Evolutionary conservation across 2,329 filamentous ascomycete genomes (phyloP).

Genomic region (Monosporascus sp.): DNA sequence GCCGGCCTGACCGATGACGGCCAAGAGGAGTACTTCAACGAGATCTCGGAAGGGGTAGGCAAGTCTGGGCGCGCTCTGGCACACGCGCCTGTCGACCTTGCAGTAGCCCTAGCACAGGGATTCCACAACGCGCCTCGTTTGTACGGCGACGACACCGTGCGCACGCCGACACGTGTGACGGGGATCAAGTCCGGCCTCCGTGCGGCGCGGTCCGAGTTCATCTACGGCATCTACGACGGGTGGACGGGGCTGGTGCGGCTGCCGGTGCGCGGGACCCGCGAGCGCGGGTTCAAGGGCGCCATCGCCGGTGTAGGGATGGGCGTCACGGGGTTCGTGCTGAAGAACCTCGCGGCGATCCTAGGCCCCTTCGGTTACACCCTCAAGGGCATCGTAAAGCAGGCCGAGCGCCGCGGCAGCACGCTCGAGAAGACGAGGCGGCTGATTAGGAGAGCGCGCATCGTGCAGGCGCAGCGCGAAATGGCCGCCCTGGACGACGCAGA

Average conservation of each 20-base stretch:
- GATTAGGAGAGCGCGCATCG: constrained; percentile 53
- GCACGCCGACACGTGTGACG: constrained; percentile 57
- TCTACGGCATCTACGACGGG: constrained; percentile 61
- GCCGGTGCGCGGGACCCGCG: constrained; percentile 51
- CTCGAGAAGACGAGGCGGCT: constrained; percentile 48
- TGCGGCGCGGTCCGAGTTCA: constrained; percentile 56
- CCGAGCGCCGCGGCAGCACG: constrained; percentile 47
- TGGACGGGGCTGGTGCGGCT: constrained; percentile 58
- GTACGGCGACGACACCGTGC: constrained; percentile 66
- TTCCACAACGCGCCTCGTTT: constrained; percentile 67
- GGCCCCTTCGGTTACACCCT: constrained; percentile 58
- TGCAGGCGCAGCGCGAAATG: constrained; percentile 49
- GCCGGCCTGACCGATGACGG: constrained; percentile 21
- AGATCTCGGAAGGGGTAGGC: constrained; percentile 47
- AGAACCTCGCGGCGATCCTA: constrained; percentile 56
- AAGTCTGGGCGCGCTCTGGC: constrained; percentile 47
- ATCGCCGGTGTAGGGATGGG: constrained; percentile 53
- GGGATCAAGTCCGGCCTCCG: constrained; percentile 59
- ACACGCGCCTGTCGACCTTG: constrained; percentile 55
- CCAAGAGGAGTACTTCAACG: constrained; percentile 39
- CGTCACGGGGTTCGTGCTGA: constrained; percentile 57
- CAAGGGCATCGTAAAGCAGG: constrained; percentile 59
- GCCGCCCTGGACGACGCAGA: constrained; percentile 28
- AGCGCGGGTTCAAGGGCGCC: constrained; percentile 50
- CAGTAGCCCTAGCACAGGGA: constrained; percentile 58